A percentile compares a stretch with the other conserved stretches of the same genome.
Evolutionary conservation across 345 rosid species (phyloP).

Genomic region (Rubroshorea leprosula): DNA sequence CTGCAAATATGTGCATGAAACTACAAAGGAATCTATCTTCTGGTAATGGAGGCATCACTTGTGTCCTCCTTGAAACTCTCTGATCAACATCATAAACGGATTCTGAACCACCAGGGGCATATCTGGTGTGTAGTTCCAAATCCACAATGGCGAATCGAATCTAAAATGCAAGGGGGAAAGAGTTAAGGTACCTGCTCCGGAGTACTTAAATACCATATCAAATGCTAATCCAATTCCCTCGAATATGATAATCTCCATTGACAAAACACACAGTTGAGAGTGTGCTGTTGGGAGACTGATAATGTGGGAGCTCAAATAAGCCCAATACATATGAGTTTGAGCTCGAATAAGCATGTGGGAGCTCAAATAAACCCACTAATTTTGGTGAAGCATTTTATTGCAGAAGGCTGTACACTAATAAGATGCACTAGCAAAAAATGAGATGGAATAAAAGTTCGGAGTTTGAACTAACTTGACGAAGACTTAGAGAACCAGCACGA

Average conservation of each 20-base stretch:
- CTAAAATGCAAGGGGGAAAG: constrained; percentile 30
- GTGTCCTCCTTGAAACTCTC: constrained; percentile 58
- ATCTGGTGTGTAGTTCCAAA: constrained; percentile 73
- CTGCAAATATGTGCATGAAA: constrained; percentile 85
- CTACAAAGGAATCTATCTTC: constrained; percentile 82
- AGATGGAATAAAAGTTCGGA: background rate
- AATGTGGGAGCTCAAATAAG: too few relatives aligned
- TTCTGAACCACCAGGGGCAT: constrained; percentile 64
- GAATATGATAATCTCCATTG: too few relatives aligned
- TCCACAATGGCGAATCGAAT: constrained; percentile 61
- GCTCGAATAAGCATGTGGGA: too few relatives aligned
- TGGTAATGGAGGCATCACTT: constrained; percentile 71
- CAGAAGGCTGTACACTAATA: background rate
- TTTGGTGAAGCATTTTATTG: background rate
- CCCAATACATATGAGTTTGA: too few relatives aligned
- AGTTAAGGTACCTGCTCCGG: background rate
- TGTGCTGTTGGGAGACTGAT: too few relatives aligned
- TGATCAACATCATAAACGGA: constrained; percentile 69
- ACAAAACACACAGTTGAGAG: too few relatives aligned
- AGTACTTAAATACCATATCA: background rate
- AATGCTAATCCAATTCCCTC: background rate
- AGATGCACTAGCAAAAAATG: background rate
- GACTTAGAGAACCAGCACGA: constrained; percentile 80
- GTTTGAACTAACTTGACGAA: constrained; percentile 67
- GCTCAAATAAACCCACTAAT: background rate